phyloP scores from a whole-genome alignment of 306 rosid genomes.

The Rosa rugosa region DNA sequence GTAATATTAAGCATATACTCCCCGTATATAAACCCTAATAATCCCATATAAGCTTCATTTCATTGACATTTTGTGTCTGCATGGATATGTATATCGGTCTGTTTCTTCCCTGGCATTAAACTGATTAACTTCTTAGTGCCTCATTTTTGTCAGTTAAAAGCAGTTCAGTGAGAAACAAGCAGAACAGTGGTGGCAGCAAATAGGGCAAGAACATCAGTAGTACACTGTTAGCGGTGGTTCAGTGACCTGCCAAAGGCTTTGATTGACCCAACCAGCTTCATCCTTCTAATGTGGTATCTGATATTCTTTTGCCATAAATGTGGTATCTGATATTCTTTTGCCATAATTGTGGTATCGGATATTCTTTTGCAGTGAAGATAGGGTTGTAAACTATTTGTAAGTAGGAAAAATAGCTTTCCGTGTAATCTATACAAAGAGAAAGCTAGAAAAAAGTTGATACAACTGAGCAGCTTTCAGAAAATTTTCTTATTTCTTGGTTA shows the following conservation, averaged over 20 bases:
- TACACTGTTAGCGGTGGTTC: constrained; percentile 36
- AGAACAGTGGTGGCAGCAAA: constrained; percentile 71
- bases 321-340: background rate
- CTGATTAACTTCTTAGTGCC: constrained; percentile 2
- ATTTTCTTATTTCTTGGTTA: background rate
- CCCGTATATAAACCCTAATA: too few relatives aligned
- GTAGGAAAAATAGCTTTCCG: background rate
- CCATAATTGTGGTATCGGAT: background rate
- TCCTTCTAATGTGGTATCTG: background rate
- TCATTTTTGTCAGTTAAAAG: constrained; percentile 51
- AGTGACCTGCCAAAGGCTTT: constrained; percentile 23
- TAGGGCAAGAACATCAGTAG: constrained; percentile 48
- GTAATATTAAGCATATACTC: too few relatives aligned
- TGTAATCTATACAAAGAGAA: background rate
- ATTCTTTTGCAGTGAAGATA: constrained; percentile 14
- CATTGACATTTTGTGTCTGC: background rate
- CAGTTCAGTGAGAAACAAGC: constrained; percentile 74
- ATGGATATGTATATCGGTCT: background rate
- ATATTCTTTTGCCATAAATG: constrained; percentile 2
- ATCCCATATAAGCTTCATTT: too few relatives aligned
- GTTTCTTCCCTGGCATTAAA: background rate
- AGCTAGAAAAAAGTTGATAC: background rate
- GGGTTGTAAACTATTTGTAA: constrained; percentile 28
- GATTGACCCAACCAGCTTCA: background rate
- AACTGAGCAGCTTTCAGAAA: background rate